phyloP scores from a whole-genome alignment of 345 rosid genomes.

The Salix arbutifolia region DNA sequence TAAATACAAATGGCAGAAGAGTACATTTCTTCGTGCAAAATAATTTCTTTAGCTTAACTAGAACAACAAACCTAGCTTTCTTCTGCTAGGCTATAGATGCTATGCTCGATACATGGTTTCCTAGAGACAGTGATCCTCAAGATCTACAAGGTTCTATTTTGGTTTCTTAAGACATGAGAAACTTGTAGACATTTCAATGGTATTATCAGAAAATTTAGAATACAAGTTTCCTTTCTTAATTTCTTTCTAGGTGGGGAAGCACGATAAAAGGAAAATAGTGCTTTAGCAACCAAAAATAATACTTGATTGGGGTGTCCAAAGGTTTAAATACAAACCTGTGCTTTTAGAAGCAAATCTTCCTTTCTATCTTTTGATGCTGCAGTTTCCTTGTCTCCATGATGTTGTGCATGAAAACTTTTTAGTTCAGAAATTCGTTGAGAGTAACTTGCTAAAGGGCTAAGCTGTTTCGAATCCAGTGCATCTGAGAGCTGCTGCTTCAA shows the following conservation, averaged over 20 bases:
- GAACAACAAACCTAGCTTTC: not conserved
- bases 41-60: not conserved
- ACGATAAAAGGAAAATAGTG: not conserved
- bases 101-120: not conserved
- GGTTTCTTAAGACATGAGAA: not conserved
- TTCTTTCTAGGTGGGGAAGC: not conserved
- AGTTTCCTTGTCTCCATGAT: slow-evolving; percentile 28
- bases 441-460: slow-evolving; percentile 30
- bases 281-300: not conserved
- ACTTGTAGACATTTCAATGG: not conserved
- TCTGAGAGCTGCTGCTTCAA: slow-evolving; percentile 72
- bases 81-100: not conserved
- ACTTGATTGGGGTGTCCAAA: slow-evolving; percentile 9
- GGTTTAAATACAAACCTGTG: slow-evolving; percentile 41
- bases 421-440: slow-evolving; percentile 39
- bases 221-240: not conserved
- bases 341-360: slow-evolving; percentile 33
- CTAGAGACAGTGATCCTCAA: not conserved
- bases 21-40: not conserved
- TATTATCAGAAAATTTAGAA: not conserved
- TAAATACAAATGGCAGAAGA: not conserved
- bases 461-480: slow-evolving; percentile 44
- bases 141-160: not conserved
- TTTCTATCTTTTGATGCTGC: slow-evolving; percentile 27
- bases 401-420: slow-evolving; percentile 29